Percentiles rank a stretch among this genome's conserved stretches.
Conservation (phyloP, 495 filamentous ascomycete genomes). For the Jackrogersella multiformis region DNA sequence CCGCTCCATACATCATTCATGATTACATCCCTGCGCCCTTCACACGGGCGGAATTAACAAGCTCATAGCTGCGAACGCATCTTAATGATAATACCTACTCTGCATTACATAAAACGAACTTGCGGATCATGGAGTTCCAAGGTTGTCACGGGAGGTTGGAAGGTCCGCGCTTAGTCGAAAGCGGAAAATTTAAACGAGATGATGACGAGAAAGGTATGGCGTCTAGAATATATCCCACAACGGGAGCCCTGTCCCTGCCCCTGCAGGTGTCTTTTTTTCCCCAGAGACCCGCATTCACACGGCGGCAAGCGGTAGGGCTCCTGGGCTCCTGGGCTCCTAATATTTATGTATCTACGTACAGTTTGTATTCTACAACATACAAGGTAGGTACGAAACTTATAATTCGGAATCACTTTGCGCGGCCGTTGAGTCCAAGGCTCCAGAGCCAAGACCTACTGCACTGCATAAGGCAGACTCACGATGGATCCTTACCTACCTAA, state of each 20-base stretch:
- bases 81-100: not conserved
- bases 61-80: not conserved
- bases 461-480: conserved; percentile 30
- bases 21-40: too few species aligned
- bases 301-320: not conserved
- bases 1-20: conserved; percentile 4
- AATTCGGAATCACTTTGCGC: conserved; percentile 9
- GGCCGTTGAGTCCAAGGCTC: conserved; percentile 17
- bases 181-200: conserved; percentile 33
- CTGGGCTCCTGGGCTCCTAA: too few species aligned
- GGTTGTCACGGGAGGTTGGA: not conserved
- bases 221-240: conserved; percentile 18
- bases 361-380: not conserved
- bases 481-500: too few species aligned
- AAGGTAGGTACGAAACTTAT: not conserved
- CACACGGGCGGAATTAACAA: conserved; percentile 4
- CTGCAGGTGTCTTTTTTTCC: too few species aligned
- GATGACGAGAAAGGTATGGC: conserved; percentile 18
- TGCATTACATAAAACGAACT: conserved; percentile 5
- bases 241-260: not conserved
- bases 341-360: too few species aligned
- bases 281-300: conserved; percentile 29
- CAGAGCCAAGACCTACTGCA: conserved; percentile 3
- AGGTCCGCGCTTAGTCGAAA: conserved; percentile 18
- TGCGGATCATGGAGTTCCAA: conserved; percentile 10